Percentiles rank a stretch among this genome's conserved stretches.
These are phyloP conservation scores for Pseudozyma pruni DNA, from an alignment of 1,284 basidiomycete species.

Conservation along the genomic window DNA sequence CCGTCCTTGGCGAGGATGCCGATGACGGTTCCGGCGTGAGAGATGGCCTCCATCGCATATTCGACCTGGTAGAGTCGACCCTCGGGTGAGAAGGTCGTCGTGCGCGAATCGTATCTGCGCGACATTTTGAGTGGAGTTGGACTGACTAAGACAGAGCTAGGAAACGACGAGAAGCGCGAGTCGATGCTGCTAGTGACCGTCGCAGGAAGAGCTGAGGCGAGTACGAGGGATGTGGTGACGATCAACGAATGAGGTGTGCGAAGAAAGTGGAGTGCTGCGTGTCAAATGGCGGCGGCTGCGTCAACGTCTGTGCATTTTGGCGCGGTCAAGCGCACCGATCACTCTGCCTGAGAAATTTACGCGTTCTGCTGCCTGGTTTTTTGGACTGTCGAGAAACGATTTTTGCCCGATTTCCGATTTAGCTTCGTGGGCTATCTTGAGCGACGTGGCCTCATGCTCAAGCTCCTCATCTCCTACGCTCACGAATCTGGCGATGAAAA, in stretches of 20 bases:
- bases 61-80: conserved; percentile 77
- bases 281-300: conserved; percentile 3
- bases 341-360: conserved; percentile 11
- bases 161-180: neutral
- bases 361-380: conserved; percentile 13
- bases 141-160: neutral
- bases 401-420: neutral
- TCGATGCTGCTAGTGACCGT: too few species aligned
- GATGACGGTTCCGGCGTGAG: conserved; percentile 92
- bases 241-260: neutral
- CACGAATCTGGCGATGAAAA: too few species aligned
- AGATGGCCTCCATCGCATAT: conserved; percentile 99
- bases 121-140: conserved; percentile 47
- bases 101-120: conserved; percentile 65
- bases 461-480: too few species aligned
- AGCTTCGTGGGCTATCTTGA: too few species aligned
- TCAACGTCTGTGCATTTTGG: conserved; percentile 8
- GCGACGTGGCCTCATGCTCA: too few species aligned
- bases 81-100: conserved; percentile 69
- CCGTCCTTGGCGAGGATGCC: conserved; percentile 90
- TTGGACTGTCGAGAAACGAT: neutral
- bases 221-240: neutral
- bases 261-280: conserved; percentile 1
- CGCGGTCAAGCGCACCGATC: conserved; percentile 1
- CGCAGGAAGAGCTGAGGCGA: neutral